phyloP scores from a whole-genome alignment of 176 grass and related monocot genomes.

The Carex littledalei region DNA sequence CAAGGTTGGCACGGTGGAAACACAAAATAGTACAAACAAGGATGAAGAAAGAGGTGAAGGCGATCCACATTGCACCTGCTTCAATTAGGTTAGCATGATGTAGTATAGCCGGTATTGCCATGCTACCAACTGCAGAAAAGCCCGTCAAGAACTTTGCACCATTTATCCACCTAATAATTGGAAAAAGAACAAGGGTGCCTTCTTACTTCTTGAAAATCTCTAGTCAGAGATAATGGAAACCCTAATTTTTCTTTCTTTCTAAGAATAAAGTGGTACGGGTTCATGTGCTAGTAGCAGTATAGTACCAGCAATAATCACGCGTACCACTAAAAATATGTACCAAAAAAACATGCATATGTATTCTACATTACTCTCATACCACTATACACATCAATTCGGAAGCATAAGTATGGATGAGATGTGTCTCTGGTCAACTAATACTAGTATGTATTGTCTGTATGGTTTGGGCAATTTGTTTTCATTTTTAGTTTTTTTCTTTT shows the following conservation, averaged over 20 bases:
- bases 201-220: not conserved
- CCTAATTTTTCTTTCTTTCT: not conserved
- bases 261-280: not conserved
- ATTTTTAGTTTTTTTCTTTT: not conserved
- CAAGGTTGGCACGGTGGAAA: conserved; percentile 74
- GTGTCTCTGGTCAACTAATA: not conserved
- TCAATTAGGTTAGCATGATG: conserved; percentile 88
- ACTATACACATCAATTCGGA: not conserved
- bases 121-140: conserved; percentile 81
- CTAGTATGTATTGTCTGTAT: not conserved
- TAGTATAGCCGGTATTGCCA: conserved; percentile 84
- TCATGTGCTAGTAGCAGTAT: not conserved
- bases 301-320: not conserved
- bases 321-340: not conserved
- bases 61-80: conserved; percentile 85
- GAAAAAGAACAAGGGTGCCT: not conserved
- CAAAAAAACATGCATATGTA: not conserved
- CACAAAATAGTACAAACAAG: conserved; percentile 84
- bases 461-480: not conserved
- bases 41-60: conserved; percentile 96
- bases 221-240: not conserved
- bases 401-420: not conserved
- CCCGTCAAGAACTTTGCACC: conserved; percentile 91
- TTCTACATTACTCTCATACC: not conserved
- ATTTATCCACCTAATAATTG: conserved; percentile 66